Percentiles rank a stretch among this genome's conserved stretches.
These are phyloP conservation scores for Phytopythium oedochilum DNA, from an alignment of 352 stramenopile species.

Conservation along the genomic window DNA sequence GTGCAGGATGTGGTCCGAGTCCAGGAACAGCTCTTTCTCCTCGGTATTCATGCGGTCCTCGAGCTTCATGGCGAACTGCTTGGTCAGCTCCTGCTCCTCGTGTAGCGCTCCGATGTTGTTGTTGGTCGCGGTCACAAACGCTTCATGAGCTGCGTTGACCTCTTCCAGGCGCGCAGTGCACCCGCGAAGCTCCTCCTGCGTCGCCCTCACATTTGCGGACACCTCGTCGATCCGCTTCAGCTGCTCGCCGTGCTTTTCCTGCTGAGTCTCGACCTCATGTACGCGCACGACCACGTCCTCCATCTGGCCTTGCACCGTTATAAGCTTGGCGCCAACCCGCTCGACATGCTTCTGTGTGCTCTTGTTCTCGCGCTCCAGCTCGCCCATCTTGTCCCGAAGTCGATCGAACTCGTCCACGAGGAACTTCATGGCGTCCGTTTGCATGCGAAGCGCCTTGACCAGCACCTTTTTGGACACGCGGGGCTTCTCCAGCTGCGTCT, in stretches of 20 bases:
- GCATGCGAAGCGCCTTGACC: conserved; percentile 77
- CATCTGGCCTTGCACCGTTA: conserved; percentile 70
- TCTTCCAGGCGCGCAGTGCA: conserved; percentile 47
- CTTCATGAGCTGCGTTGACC: conserved; percentile 30
- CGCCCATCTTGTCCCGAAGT: conserved; percentile 64
- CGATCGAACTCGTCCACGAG: conserved; percentile 82
- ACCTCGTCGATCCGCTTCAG: conserved; percentile 76
- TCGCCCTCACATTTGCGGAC: conserved; percentile 33
- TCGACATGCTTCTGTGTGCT: conserved; percentile 78
- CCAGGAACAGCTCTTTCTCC: conserved; percentile 76
- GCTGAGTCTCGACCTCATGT: conserved; percentile 53
- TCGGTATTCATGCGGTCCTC: conserved; percentile 80
- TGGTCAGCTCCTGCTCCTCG: conserved; percentile 69
- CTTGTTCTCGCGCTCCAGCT: conserved; percentile 73
- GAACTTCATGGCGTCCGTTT: conserved; percentile 80
- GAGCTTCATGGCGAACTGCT: conserved; percentile 81
- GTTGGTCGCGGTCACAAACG: conserved; percentile 49
- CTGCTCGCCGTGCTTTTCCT: conserved; percentile 54
- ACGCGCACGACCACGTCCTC: conserved; percentile 65
- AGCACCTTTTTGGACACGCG: conserved; percentile 82
- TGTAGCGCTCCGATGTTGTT: conserved; percentile 43
- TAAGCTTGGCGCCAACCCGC: conserved; percentile 69
- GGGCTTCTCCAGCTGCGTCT: conserved; percentile 72
- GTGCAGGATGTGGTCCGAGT: conserved; percentile 79
- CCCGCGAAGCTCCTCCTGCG: conserved; percentile 43